Evolutionary conservation across 257 asterid genomes (phyloP).

Genomic region (Solanum appendiculatum): DNA sequence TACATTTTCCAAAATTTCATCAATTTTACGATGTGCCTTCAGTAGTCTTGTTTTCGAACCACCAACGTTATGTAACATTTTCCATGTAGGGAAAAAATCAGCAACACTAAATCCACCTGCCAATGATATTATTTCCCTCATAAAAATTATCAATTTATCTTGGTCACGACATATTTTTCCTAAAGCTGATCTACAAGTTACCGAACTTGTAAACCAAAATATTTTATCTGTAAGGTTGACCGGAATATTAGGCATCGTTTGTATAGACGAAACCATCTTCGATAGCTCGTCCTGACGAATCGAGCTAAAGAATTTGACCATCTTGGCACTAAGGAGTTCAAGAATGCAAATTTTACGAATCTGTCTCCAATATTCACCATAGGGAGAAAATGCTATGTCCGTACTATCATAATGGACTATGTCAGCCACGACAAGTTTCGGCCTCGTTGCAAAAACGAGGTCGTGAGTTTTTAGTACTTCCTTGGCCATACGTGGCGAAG

Average conservation of each 20-base stretch:
- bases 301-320: not conserved
- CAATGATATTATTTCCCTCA: not conserved
- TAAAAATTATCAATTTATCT: not conserved
- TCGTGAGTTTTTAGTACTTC: constrained; percentile 9
- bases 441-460: not conserved
- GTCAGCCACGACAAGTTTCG: not conserved
- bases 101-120: not conserved
- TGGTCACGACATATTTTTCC: not conserved
- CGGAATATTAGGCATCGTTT: not conserved
- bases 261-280: not conserved
- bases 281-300: constrained; percentile 5
- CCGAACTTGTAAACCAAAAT: not conserved
- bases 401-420: not conserved
- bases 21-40: not conserved
- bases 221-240: not conserved
- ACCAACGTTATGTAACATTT: not conserved
- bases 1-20: not conserved
- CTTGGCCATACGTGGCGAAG: constrained; percentile 5
- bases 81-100: not conserved
- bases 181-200: not conserved
- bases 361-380: constrained; percentile 3
- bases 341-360: constrained; percentile 8
- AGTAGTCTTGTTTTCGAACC: not conserved
- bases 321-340: constrained; percentile 11
- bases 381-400: not conserved